Evolutionary conservation across 2,329 filamentous ascomycete species (phyloP).

Genomic region (Cladophialophora bantiana): DNA sequence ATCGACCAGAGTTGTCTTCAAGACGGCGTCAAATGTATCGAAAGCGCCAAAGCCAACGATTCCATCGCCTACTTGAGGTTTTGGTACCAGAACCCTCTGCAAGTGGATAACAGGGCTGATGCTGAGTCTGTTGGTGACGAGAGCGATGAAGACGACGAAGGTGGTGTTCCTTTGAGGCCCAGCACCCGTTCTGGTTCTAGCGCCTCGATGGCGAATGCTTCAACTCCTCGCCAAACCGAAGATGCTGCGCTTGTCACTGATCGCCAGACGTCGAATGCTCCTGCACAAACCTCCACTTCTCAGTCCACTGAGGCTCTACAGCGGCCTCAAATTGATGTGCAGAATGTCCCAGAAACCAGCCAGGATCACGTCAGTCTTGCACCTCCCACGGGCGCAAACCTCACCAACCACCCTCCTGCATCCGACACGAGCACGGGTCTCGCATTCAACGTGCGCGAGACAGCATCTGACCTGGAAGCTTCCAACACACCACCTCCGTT

Average conservation of each 20-base stretch:
- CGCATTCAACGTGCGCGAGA: conserved; percentile 48
- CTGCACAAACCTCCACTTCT: neutral
- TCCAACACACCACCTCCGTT: conserved; percentile 37
- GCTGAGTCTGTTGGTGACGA: conserved; percentile 55
- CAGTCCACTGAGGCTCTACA: neutral
- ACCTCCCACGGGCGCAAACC: neutral
- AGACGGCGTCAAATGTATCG: conserved; percentile 78
- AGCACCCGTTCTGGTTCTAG: conserved; percentile 36
- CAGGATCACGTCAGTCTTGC: neutral
- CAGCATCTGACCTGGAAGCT: conserved; percentile 53
- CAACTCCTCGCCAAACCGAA: conserved; percentile 26
- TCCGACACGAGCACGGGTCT: conserved; percentile 56
- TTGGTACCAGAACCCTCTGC: conserved; percentile 77
- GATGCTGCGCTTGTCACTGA: neutral
- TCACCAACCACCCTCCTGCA: conserved; percentile 6
- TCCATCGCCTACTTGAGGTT: conserved; percentile 90
- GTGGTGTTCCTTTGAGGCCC: conserved; percentile 55
- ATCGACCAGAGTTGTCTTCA: conserved; percentile 78
- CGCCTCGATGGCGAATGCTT: conserved; percentile 43
- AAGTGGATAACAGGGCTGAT: conserved; percentile 59
- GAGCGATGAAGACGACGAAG: conserved; percentile 52
- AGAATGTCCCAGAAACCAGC: neutral
- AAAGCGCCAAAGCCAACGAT: conserved; percentile 87
- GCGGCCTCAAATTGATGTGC: neutral
- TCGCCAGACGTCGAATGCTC: neutral